Percentiles rank a stretch among this genome's conserved stretches.
Conservation (phyloP, 2,329 filamentous ascomycete genomes). For the Knufia fluminis region DNA sequence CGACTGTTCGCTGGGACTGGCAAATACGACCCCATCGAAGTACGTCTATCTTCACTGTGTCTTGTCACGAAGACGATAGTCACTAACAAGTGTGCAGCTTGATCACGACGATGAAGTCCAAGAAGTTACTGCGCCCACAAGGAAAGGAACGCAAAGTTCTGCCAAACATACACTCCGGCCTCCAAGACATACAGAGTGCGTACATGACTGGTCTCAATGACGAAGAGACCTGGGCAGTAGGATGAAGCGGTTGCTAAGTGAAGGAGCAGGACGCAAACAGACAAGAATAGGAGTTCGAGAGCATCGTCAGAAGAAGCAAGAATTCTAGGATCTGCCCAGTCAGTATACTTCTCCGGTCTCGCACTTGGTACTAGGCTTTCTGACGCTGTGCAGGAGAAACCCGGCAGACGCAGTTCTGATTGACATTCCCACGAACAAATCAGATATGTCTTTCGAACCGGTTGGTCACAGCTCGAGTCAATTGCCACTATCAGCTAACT, state of each 20-base stretch:
- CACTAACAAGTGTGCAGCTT: neutral
- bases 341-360: neutral
- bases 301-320: neutral
- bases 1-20: neutral
- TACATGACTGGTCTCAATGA: neutral
- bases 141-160: neutral
- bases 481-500: neutral
- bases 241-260: neutral
- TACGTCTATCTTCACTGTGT: neutral
- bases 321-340: neutral
- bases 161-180: neutral
- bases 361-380: neutral
- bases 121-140: neutral
- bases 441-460: neutral
- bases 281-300: neutral
- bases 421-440: neutral
- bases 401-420: neutral
- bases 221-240: neutral
- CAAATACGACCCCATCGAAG: slow-evolving; percentile 1
- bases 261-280: neutral
- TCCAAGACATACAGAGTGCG: neutral
- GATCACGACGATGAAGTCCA: slow-evolving; percentile 3
- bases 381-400: neutral
- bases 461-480: neutral
- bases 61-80: neutral